Base-by-base conservation (phyloP, 2,329 filamentous ascomycete species). In the Colletotrichum sp. region DNA sequence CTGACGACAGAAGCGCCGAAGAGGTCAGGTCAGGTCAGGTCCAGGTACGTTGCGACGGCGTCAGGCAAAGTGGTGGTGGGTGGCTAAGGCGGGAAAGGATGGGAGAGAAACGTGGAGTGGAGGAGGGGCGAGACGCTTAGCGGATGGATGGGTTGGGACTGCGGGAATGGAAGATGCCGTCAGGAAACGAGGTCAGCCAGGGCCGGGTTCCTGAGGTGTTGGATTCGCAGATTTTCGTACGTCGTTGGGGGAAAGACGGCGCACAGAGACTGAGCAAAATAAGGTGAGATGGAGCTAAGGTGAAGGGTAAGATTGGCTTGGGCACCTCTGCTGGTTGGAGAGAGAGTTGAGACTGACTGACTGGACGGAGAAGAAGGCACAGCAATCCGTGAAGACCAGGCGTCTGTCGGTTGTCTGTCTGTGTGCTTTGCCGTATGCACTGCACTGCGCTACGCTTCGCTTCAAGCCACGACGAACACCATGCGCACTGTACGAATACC, bases 401-500 rank as follows among this genome's bases (percentile, higher is more conserved):
- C 43, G 43, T 74, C 24, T 32, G 38, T 52, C 34, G 38, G 38
- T 60, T 38, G 43, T 65, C 38, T 48, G 32, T 32, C 56, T 65
- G 38, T 65, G 34, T 68, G 69, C 28, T 8, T 16, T 68, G 52
- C 36, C 32, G 21, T 67, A 21, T 67, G 34, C 34, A 36, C 34
- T 36, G 65, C 32, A 56, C 65, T 67, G 65, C 48, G 26, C 65
- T 67, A 28, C 30, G 24, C 55, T 69, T 34, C 28, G 36, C 67
- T 60, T 58, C 60, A 52, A 66, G 67, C 67, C 61, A 62, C 32
- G 55, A 24, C 32, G 55, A 24, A 26, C 24, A 60, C 67, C 67
- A 70, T 58, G 60, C 55, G 36, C 72, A 75, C 68, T 75, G 68
- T 71, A 75, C 16, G n/a, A 66, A 24, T 52, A 66, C 61, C 61